phyloP scores from a whole-genome alignment of 1,284 basidiomycete genomes.

The Ganoderma multipileum region DNA sequence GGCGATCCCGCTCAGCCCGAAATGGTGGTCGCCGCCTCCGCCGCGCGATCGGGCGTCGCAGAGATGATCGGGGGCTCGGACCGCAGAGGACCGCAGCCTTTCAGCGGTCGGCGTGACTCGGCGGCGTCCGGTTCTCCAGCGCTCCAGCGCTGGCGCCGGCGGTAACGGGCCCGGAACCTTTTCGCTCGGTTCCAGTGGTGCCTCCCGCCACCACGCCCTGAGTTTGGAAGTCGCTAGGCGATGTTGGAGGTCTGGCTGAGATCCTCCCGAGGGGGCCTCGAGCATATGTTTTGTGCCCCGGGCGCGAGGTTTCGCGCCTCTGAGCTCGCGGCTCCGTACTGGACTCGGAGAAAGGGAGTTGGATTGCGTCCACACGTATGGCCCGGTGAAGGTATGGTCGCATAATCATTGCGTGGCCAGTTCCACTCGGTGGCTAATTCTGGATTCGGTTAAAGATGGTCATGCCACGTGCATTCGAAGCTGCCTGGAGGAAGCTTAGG shows the following conservation, averaged over 20 bases:
- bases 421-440: neutral
- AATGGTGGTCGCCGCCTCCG: neutral
- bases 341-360: neutral
- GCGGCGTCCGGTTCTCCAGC: neutral
- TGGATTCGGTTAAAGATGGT: neutral
- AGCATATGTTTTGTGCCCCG: neutral
- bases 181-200: neutral
- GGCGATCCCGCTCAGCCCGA: neutral
- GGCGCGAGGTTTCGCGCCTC: neutral
- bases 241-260: neutral
- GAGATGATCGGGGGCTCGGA: slow-evolving; percentile 1
- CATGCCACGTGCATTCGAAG: neutral
- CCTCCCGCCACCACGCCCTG: no score
- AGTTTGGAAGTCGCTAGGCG: neutral
- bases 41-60: neutral
- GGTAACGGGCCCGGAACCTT: neutral
- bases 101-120: neutral
- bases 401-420: neutral
- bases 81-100: no score
- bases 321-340: neutral
- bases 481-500: neutral
- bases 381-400: neutral
- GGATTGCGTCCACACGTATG: neutral
- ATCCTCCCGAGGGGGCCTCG: neutral
- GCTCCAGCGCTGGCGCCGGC: neutral